Conservation (phyloP, 1,139 yeast genomes). For the Tardiomyces blankii region DNA sequence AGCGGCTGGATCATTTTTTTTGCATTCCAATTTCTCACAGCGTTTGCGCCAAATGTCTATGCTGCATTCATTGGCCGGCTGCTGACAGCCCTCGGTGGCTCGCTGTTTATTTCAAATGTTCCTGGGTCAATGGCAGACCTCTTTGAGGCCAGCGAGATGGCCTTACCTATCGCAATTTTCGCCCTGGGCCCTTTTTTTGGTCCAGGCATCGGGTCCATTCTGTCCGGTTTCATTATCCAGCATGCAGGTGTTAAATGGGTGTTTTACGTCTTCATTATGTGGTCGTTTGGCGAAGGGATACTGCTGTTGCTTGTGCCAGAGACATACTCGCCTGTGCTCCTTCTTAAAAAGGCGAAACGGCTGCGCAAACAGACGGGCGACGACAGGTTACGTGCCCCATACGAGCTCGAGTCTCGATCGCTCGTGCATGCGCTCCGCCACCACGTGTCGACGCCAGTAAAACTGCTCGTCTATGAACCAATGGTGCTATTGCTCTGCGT, state of each 20-base stretch:
- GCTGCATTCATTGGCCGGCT: slow-evolving; percentile 64
- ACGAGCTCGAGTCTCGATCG: slow-evolving; percentile 29
- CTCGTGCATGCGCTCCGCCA: background rate
- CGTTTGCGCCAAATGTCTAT: slow-evolving; percentile 64
- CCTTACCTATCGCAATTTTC: slow-evolving; percentile 59
- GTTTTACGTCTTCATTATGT: slow-evolving; percentile 40
- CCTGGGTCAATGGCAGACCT: slow-evolving; percentile 80
- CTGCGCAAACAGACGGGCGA: slow-evolving; percentile 36
- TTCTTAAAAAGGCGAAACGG: slow-evolving; percentile 35
- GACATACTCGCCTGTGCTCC: slow-evolving; percentile 35
- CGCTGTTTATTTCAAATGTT: slow-evolving; percentile 74
- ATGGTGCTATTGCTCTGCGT: slow-evolving; percentile 52
- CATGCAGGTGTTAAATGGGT: slow-evolving; percentile 51
- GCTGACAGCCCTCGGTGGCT: slow-evolving; percentile 68
- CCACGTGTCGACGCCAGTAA: slow-evolving; percentile 44
- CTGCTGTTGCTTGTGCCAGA: slow-evolving; percentile 33
- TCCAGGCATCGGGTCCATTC: slow-evolving; percentile 64
- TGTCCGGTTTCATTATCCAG: slow-evolving; percentile 25
- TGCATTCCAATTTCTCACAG: slow-evolving; percentile 58
- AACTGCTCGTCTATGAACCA: slow-evolving; percentile 43
- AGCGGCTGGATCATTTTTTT: slow-evolving; percentile 34
- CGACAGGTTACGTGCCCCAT: slow-evolving; percentile 30
- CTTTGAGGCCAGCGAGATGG: slow-evolving; percentile 52
- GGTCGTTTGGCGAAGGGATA: slow-evolving; percentile 31
- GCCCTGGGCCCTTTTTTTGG: slow-evolving; percentile 61